Percentiles rank a stretch among this genome's conserved stretches.
Evolutionary conservation across 140 eudicot species (phyloP).

Genomic region (Bidens hawaiensis): DNA sequence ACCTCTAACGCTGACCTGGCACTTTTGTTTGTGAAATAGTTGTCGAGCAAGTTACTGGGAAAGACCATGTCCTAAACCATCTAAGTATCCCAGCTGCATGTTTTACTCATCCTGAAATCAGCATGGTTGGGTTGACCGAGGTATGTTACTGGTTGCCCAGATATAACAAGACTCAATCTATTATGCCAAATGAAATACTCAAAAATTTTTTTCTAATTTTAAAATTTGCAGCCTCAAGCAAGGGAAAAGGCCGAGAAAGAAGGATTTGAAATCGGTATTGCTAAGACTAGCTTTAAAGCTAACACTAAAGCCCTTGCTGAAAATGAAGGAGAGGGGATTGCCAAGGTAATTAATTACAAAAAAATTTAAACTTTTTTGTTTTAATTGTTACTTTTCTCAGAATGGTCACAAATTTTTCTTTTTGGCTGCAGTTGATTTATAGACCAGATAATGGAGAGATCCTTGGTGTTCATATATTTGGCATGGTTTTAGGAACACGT

Average conservation of each 20-base stretch:
- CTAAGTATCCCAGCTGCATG: conserved; percentile 98
- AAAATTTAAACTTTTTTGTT: not conserved
- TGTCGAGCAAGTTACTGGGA: conserved; percentile 91
- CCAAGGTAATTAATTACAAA: conserved; percentile 55
- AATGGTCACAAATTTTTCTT: conserved; percentile 3
- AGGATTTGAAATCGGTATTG: conserved; percentile 84
- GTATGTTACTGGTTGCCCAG: conserved; percentile 22
- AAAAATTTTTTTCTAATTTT: too few species aligned
- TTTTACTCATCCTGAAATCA: conserved; percentile 98
- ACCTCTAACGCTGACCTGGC: conserved; percentile 37
- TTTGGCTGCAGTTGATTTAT: conserved; percentile 66
- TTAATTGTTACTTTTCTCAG: not conserved
- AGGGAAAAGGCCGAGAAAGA: conserved; percentile 95
- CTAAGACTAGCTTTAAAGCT: conserved; percentile 98
- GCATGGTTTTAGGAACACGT: conserved; percentile 88
- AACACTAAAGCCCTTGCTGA: conserved; percentile 99
- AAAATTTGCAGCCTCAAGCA: conserved; percentile 80
- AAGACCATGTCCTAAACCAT: conserved; percentile 87
- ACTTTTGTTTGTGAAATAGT: conserved; percentile 36
- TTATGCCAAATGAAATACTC: not conserved
- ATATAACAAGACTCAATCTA: not conserved
- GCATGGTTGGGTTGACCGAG: conserved; percentile 99
- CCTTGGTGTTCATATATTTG: conserved; percentile 97
- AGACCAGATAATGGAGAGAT: conserved; percentile 98
- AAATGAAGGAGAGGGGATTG: conserved; percentile 98